phyloP scores from a whole-genome alignment of 179 eudicot genomes.

The Camellia oleifera region DNA sequence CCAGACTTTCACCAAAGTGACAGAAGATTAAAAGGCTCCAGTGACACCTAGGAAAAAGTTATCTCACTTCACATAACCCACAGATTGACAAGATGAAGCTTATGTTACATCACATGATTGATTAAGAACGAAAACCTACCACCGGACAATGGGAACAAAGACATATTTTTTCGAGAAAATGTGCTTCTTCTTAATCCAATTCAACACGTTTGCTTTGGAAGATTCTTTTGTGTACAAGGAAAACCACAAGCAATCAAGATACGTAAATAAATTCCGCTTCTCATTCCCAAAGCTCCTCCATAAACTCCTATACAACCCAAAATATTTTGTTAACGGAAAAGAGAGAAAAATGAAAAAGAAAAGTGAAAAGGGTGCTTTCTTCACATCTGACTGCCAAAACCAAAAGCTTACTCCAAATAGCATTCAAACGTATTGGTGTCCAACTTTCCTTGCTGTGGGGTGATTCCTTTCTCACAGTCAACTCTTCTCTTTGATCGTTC shows the following conservation, averaged over 20 bases:
- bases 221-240: conserved; percentile 30
- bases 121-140: conserved; percentile 40
- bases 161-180: conserved; percentile 73
- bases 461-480: background rate
- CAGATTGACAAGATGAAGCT: background rate
- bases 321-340: conserved; percentile 6
- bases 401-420: conserved; percentile 51
- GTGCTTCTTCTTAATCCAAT: conserved; percentile 41
- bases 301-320: conserved; percentile 34
- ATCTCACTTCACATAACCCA: background rate
- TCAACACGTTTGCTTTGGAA: conserved; percentile 39
- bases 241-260: conserved; percentile 58
- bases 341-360: background rate
- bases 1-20: conserved; percentile 50
- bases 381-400: background rate
- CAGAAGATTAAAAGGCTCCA: conserved; percentile 76
- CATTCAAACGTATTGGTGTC: conserved; percentile 35
- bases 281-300: conserved; percentile 55
- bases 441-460: conserved; percentile 34
- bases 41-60: conserved; percentile 46
- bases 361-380: background rate
- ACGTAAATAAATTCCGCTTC: conserved; percentile 38
- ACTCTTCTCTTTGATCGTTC: conserved; percentile 20
- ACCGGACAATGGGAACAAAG: conserved; percentile 65
- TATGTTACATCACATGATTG: background rate